Percentiles rank a stretch among this genome's conserved stretches.
phyloP scores from a whole-genome alignment of 2,329 filamentous ascomycete genomes.

The Hypoxylon sp. region DNA sequence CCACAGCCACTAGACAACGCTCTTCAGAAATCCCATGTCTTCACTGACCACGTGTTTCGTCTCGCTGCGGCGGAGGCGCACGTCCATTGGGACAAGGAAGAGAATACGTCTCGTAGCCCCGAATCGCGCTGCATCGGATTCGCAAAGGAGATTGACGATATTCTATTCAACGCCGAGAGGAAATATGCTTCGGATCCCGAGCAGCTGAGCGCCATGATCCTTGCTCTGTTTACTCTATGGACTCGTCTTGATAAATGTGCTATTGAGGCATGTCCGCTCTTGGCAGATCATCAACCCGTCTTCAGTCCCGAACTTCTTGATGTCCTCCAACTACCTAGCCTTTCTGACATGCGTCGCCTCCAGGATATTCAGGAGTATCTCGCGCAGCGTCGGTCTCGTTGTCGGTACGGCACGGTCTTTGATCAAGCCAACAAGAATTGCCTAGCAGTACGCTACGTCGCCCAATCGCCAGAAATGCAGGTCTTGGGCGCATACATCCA shows the following conservation, averaged over 20 bases:
- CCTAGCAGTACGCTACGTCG: conserved; percentile 57
- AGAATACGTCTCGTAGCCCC: neutral
- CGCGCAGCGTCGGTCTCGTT: conserved; percentile 42
- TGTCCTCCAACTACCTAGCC: conserved; percentile 58
- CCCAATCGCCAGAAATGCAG: conserved; percentile 41
- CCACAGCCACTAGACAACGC: conserved; percentile 34
- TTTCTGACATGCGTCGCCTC: conserved; percentile 59
- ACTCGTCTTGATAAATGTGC: conserved; percentile 61
- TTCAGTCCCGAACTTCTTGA: conserved; percentile 61
- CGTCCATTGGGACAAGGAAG: neutral
- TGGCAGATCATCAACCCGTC: conserved; percentile 59
- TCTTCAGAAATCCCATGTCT: conserved; percentile 37
- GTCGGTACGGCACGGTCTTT: conserved; percentile 54
- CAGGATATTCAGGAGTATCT: conserved; percentile 60
- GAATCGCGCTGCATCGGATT: conserved; percentile 38
- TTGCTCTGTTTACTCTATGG: conserved; percentile 67
- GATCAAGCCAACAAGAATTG: conserved; percentile 51
- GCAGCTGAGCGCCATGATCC: conserved; percentile 59
- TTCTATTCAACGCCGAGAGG: conserved; percentile 46
- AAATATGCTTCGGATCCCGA: conserved; percentile 56
- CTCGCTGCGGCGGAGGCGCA: conserved; percentile 30
- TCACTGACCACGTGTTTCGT: conserved; percentile 32
- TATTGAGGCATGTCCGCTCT: conserved; percentile 52
- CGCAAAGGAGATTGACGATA: conserved; percentile 46
- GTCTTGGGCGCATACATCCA: conserved; percentile 31